Base-by-base conservation (phyloP, 2,329 filamentous ascomycete species). In the Dichotomopilus funicola region DNA sequence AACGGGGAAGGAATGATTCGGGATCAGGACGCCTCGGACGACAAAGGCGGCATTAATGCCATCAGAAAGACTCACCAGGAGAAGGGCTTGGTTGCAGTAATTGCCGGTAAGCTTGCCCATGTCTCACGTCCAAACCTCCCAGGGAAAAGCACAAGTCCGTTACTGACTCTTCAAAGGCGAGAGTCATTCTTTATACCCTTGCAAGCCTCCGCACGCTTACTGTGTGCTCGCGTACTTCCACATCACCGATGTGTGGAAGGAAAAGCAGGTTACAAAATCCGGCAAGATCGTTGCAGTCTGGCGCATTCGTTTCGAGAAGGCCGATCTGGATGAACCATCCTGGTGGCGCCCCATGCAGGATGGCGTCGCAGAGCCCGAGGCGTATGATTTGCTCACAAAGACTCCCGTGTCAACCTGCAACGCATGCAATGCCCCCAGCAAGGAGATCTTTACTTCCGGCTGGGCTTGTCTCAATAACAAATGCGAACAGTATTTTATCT, bases 221-320 rank as follows among this genome's bases (percentile, higher is more conserved):
- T 83, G 79, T 54, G 81, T 89, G 0, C 73, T 91, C 43, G 85
- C 76, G n/a, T 83, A 77, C 67, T 91, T 88, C 66, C 80, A 83
- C 49, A 73, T 88, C 10, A 87, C 85, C 0, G 73, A 86, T 49
- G 73, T 89, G 0, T 91, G 87, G 87, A 73, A 70, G 9, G 87
- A 91, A 62, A 77, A 75, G 57, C 59, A 70, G 0, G 66, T 72
- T 1, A 67, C 65, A 2, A 63, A 62, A 5, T 69, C 67, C 1
- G 73, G 76, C 0, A 40, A 55, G 1, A 38, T 55, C 0, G 59
- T 68, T 5, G 65, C 62, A 1, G 60, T 68, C 0, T 77, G 79
- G 62, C 83, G 81, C 59, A 75, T 86, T 33, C 79, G 86, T 0
- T 77, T 89, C 3, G 83, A 91, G 66, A 87, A 86, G 58, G 69